Base-by-base conservation (phyloP, 805 yeast genomes). In the Ogataea parapolymorpha region DNA sequence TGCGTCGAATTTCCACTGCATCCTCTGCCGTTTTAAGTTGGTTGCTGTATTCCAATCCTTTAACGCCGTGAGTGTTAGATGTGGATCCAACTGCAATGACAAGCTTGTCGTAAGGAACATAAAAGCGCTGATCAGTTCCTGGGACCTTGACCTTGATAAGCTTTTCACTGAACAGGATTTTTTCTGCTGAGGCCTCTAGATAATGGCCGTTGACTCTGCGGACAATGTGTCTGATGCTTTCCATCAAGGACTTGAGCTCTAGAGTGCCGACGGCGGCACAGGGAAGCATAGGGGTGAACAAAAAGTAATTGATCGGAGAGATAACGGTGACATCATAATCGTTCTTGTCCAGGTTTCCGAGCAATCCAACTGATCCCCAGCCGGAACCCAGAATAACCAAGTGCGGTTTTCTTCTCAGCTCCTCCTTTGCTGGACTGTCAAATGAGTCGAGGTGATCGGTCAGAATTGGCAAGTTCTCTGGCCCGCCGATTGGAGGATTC, bases 251-350 rank as follows among this genome's bases (percentile, higher is more conserved):
- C 54, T 80, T 78, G 35, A 80, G 72, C 44, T 80, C 84, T 37
- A 81, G 63, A 8, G 87, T 81, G 37, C 86, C 85, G 3, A 82
- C 82, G 4, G 87, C 83, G 15, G 86, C 84, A 36, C 77, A 74
- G 2, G 86, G 86, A 27, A 81, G 67, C 65, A 81, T 66, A 2
- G 87, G 87, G 14, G 87, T 81, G 61, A 81, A 80, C 47, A 81
- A 58, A 60, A 81, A 81, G 58, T 81, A 81, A 56, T 80, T 80
- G 3, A 81, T 77, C 17, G 87, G 87, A 3, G 85, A 79, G 26
- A 81, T 69, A 18, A 81, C 80, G 3, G 84, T 79, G 40, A 80
- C 79, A 49, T 80, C 80, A 57, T 79, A 81, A 49, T 75, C 77
- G 31, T 74, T 73, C 17, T 74, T 69, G 43, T 69, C 68, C 39